Base-by-base conservation (phyloP, 78 protist genomes). In the Tieghemostelium lacteum region DNA sequence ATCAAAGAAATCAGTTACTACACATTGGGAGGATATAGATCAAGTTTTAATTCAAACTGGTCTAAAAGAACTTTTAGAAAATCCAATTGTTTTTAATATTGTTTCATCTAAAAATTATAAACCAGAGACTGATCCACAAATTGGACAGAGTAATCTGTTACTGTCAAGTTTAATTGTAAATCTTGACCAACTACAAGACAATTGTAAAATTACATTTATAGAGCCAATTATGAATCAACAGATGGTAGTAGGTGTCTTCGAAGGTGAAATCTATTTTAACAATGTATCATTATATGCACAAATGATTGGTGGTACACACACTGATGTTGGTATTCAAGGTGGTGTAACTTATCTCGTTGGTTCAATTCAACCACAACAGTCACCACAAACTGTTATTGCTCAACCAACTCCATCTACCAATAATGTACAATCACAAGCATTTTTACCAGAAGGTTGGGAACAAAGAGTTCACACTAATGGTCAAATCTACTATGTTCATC, bases 301-400 rank as follows among this genome's bases (percentile, higher is more conserved):
- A 42, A 67, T 83, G 75, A 12, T n/a, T 16, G 71, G 40, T 45
- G 75, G 78, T 60, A 40, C 60, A 22, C 69, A 69, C 29, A 83
- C 91, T 57, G 91, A 83, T 37, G 63, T 73, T 58, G 91, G 91
- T 39, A 69, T 83, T 42, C 80, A 83, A 69, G 75, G 52, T 57
- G 67, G 65, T 31, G n/a, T 7, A 4, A 52, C 31, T n/a, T 31
- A 28, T 20, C 36, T 34, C 4, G 4, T 26, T 39, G 33, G 33
- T 20, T 14, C 40, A 12, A 8, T 16, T 36, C 66, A 76, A 52
- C 75, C 31, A 66, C 20, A 24, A 31, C 45, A 31, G 33, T 26
- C 67, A 36, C 33, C 28, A 63, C 40, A 7, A 19, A 37, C 74
- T 17, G 39, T 42, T 40, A 16, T 26, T 10, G 37, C 20, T 33